Conservation (phyloP, 768 basidiomycete species). For the Kwoniella sp. region DNA sequence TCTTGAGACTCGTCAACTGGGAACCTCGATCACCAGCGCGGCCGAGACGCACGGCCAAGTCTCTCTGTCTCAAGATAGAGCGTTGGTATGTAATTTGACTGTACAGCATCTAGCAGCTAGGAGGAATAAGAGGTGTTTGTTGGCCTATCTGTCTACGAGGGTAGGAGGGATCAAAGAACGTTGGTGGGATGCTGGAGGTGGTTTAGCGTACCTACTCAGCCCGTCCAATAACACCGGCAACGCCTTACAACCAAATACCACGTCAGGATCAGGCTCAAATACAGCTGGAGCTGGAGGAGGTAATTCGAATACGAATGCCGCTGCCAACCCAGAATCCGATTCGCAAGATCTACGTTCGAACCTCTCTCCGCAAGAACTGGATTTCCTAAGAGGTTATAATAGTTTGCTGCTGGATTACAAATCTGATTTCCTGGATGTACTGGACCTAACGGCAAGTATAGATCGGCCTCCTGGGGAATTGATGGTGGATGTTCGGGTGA, state of each 20-base stretch:
- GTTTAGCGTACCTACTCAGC: slow-evolving; percentile 74
- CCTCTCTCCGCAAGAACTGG: slow-evolving; percentile 61
- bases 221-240: slow-evolving; percentile 19
- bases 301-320: background rate
- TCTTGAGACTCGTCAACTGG: slow-evolving; percentile 85
- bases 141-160: slow-evolving; percentile 88
- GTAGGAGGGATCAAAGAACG: slow-evolving; percentile 78
- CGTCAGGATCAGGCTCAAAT: background rate
- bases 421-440: slow-evolving; percentile 74
- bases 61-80: slow-evolving; percentile 59
- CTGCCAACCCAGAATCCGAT: slow-evolving; percentile 28
- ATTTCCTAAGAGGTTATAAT: slow-evolving; percentile 81
- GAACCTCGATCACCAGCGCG: slow-evolving; percentile 53
- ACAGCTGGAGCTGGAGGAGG: background rate
- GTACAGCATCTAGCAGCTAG: slow-evolving; percentile 86
- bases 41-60: slow-evolving; percentile 48
- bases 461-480: slow-evolving; percentile 80
- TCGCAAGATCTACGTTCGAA: slow-evolving; percentile 46
- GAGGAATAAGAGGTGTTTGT: slow-evolving; percentile 91
- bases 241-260: background rate
- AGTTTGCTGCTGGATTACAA: slow-evolving; percentile 79
- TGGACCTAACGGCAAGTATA: slow-evolving; percentile 81
- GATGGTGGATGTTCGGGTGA: slow-evolving; percentile 81
- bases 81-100: slow-evolving; percentile 65
- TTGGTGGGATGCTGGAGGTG: slow-evolving; percentile 82